phyloP scores from a whole-genome alignment of 1,139 yeast genomes.

The Kluyveromyces sp. region DNA sequence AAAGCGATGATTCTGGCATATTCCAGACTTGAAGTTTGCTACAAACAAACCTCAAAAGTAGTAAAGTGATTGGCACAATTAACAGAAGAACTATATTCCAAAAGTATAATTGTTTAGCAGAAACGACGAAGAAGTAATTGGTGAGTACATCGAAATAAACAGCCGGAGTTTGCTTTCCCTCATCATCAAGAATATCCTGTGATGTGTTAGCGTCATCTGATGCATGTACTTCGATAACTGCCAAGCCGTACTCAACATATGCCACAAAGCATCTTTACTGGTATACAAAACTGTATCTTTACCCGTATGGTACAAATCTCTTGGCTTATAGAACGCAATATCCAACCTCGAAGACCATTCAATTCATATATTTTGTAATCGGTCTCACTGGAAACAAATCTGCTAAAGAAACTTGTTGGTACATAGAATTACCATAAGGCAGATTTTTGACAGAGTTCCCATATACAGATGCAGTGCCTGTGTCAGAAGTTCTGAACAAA shows the following conservation, averaged over 20 bases:
- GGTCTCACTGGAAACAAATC: slow-evolving; percentile 73
- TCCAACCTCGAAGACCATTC: slow-evolving; percentile 78
- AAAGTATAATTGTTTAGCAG: slow-evolving; percentile 40
- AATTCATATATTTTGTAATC: slow-evolving; percentile 69
- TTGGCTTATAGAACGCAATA: slow-evolving; percentile 64
- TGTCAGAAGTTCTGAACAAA: slow-evolving; percentile 76
- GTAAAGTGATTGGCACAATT: slow-evolving; percentile 46
- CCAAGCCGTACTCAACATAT: slow-evolving; percentile 66
- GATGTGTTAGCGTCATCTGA: slow-evolving; percentile 36
- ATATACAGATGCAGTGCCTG: slow-evolving; percentile 57
- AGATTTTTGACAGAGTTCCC: slow-evolving; percentile 33
- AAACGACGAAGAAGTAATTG: slow-evolving; percentile 42
- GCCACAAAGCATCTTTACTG: slow-evolving; percentile 59
- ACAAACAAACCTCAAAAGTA: slow-evolving; percentile 42
- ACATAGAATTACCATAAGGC: slow-evolving; percentile 76
- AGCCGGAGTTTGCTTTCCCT: slow-evolving; percentile 37
- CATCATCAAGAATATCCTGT: slow-evolving; percentile 14
- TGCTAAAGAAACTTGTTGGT: slow-evolving; percentile 71
- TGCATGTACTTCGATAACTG: slow-evolving; percentile 46
- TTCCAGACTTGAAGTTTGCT: slow-evolving; percentile 45
- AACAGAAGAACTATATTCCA: slow-evolving; percentile 45
- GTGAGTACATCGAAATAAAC: slow-evolving; percentile 60
- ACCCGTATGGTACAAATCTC: slow-evolving; percentile 75
- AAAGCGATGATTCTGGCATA: slow-evolving; percentile 31
- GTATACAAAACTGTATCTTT: slow-evolving; percentile 64